Conservation (phyloP, 2,329 filamentous ascomycete genomes). For the Camptophora hylomeconis region DNA sequence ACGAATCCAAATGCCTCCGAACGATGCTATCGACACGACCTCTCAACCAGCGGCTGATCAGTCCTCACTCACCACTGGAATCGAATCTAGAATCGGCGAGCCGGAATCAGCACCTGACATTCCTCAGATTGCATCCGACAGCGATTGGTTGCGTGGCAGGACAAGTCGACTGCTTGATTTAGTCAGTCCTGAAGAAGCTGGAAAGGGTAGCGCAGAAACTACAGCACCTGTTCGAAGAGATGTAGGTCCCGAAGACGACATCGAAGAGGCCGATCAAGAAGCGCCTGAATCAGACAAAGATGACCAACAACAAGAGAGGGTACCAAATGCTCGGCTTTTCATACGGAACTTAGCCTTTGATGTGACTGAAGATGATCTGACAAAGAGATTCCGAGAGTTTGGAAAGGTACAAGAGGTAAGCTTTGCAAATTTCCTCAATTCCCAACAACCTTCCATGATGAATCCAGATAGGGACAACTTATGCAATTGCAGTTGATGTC, state of each 20-base stretch:
- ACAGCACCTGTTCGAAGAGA: conserved; percentile 6
- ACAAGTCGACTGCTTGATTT: conserved; percentile 79
- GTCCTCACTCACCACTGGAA: too few species aligned
- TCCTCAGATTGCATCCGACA: conserved; percentile 44
- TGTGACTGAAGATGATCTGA: conserved; percentile 63
- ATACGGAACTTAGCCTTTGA: conserved; percentile 79
- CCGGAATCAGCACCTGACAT: not conserved
- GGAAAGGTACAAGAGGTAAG: conserved; percentile 81
- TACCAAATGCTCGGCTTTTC: conserved; percentile 60
- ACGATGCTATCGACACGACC: not conserved
- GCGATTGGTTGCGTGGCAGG: conserved; percentile 81
- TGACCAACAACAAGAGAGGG: conserved; percentile 21
- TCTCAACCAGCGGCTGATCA: too few species aligned
- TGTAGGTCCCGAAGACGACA: conserved; percentile 8
- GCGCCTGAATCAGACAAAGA: conserved; percentile 4
- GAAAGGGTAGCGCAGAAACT: conserved; percentile 1
- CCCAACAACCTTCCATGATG: conserved; percentile 54
- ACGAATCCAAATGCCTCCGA: not conserved
- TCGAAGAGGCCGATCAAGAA: conserved; percentile 10
- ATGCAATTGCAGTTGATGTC: conserved; percentile 86
- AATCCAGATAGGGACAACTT: conserved; percentile 99
- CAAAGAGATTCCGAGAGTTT: conserved; percentile 54
- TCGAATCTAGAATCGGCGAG: not conserved
- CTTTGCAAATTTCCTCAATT: conserved; percentile 11
- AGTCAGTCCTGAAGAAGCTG: conserved; percentile 51